A percentile compares a stretch with the other conserved stretches of the same genome.
Evolutionary conservation across 1,139 yeast species (phyloP).

Genomic region (Lodderomyces jiufengensis): DNA sequence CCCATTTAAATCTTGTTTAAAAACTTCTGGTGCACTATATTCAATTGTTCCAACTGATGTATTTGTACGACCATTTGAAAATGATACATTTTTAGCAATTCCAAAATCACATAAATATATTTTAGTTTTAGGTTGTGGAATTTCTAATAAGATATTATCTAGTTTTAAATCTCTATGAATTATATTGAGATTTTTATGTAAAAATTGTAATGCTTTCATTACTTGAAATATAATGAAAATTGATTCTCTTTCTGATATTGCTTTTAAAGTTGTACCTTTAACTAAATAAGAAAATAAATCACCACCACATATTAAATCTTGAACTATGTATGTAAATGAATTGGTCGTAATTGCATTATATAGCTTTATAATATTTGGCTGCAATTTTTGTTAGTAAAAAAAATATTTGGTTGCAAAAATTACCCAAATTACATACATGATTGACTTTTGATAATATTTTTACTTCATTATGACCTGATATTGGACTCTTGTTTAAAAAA

Average conservation of each 20-base stretch:
- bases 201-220: conserved; percentile 48
- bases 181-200: conserved; percentile 33
- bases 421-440: conserved; percentile 31
- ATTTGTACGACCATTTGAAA: conserved; percentile 33
- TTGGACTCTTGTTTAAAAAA: too few species aligned
- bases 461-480: conserved; percentile 28
- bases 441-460: conserved; percentile 30
- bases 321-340: conserved; percentile 43
- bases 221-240: conserved; percentile 55
- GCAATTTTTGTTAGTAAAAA: conserved; percentile 13
- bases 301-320: conserved; percentile 58
- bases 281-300: conserved; percentile 61
- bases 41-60: conserved; percentile 67
- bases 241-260: conserved; percentile 53
- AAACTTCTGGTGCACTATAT: conserved; percentile 61
- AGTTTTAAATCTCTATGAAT: conserved; percentile 32
- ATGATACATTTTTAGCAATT: conserved; percentile 42
- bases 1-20: conserved; percentile 11
- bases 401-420: conserved; percentile 8
- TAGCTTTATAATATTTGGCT: conserved; percentile 45
- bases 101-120: conserved; percentile 67
- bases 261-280: conserved; percentile 33
- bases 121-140: conserved; percentile 50
- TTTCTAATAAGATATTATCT: conserved; percentile 53
- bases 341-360: conserved; percentile 37